phyloP scores from a whole-genome alignment of 306 rosid species.

The Gastrolobium bilobum region DNA sequence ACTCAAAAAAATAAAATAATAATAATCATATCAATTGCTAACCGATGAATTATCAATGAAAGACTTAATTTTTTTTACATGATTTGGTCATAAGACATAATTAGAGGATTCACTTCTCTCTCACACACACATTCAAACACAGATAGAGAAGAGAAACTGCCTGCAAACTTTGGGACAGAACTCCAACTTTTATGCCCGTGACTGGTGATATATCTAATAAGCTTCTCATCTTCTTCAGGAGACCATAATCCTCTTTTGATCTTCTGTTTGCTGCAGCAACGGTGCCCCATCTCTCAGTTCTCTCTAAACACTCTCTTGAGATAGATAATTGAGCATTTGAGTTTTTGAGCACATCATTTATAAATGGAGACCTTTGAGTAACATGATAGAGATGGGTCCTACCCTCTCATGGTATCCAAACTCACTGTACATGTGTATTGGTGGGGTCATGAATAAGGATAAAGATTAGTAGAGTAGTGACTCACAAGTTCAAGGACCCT shows the following conservation, averaged over 20 bases:
- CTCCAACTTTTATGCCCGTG: constrained; percentile 87
- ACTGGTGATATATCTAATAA: constrained; percentile 60
- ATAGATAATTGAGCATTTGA: constrained; percentile 39
- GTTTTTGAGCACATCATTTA: constrained; percentile 36
- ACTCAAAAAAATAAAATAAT: no score
- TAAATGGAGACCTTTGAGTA: constrained; percentile 36
- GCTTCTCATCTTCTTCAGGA: constrained; percentile 95
- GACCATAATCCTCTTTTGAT: constrained; percentile 94
- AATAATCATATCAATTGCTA: no score
- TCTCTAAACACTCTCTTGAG: background rate
- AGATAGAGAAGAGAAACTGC: constrained; percentile 42
- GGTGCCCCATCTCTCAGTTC: constrained; percentile 59
- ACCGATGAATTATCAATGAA: no score
- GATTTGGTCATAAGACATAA: no score
- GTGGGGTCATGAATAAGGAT: constrained; percentile 25
- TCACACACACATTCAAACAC: background rate
- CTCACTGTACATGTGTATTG: background rate
- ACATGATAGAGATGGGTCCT: constrained; percentile 30
- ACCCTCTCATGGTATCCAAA: background rate
- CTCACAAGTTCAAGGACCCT: constrained; percentile 34
- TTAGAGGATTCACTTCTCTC: no score
- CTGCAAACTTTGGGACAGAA: constrained; percentile 81
- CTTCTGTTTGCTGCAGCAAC: constrained; percentile 84
- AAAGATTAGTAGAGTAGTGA: constrained; percentile 35
- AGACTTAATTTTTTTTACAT: no score